Conservation (phyloP, 176 grass and related monocot genomes). For the Oryza punctata region DNA sequence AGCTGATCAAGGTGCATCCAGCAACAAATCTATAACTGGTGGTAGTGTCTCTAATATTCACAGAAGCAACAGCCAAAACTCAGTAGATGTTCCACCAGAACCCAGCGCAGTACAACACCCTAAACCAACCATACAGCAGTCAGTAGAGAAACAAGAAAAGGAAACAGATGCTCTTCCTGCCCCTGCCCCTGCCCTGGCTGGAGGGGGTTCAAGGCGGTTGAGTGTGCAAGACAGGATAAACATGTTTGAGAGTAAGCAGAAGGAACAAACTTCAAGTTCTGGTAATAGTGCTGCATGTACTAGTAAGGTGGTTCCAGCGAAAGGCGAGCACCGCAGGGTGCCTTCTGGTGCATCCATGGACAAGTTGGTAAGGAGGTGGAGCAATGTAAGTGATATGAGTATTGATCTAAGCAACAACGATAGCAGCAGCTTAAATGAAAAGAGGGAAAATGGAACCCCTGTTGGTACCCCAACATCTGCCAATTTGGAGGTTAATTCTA, state of each 20-base stretch:
- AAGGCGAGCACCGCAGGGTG: conserved; percentile 81
- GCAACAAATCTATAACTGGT: conserved; percentile 29
- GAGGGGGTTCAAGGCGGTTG: conserved; percentile 59
- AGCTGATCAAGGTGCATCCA: conserved; percentile 36
- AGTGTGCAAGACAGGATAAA: conserved; percentile 98
- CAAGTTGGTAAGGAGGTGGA: conserved; percentile 90
- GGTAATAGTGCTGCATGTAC: conserved; percentile 52
- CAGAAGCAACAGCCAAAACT: conserved; percentile 53
- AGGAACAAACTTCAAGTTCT: conserved; percentile 81
- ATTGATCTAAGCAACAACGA: conserved; percentile 80
- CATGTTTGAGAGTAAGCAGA: conserved; percentile 89
- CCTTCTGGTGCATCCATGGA: conserved; percentile 86
- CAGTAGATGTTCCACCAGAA: conserved; percentile 47
- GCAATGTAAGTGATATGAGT: conserved; percentile 94
- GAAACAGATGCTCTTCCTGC: conserved; percentile 45
- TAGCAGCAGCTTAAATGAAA: conserved; percentile 58
- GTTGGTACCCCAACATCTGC: conserved; percentile 64
- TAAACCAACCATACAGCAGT: conserved; percentile 47
- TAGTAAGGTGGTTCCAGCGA: conserved; percentile 59
- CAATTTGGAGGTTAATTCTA: conserved; percentile 50
- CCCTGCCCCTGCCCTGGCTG: conserved; percentile 21
- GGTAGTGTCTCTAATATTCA: conserved; percentile 27
- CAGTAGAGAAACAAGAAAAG: conserved; percentile 50
- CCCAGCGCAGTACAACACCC: conserved; percentile 38
- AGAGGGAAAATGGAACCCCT: conserved; percentile 63